Evolutionary conservation across 495 filamentous ascomycete species (phyloP), one percentile per base, ranked within the genome.

Genomic region (Aspergillus biplanus): DNA sequence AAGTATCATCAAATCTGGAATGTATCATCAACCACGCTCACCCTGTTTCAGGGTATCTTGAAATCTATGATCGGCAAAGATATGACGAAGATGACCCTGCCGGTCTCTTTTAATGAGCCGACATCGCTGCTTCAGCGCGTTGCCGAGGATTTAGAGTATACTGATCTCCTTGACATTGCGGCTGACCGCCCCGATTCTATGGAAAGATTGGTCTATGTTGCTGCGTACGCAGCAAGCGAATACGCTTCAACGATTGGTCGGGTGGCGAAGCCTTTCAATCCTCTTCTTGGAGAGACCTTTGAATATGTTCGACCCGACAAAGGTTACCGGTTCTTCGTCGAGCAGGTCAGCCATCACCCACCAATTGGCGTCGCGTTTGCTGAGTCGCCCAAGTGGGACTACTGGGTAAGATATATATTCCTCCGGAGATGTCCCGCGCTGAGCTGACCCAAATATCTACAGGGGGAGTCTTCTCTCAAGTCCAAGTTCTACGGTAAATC

Each of bases 1-100:
- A 86, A 73, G 89, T 78, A 35, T 5, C 6, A 35, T 1, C 35
- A 49, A 11, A n/a, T 7, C 27, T 52, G 11, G 3, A 49, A 8
- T 42, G 9, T 42, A 54, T 13, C 56, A 58, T 48, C 31, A 64
- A 18, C 61, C 32, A 54, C 11, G 77, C 78, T 62, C 81, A 62
- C 34, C 44, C 16, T 54, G 11, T n/a, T 57, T 37, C 63, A 98
- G 94, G 89, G 90, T 61, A 97, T 99, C 64, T 77, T 99, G 53
- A 98, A 98, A 81, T 99, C 95, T 46, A 99, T 99, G 95, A 97
- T 99, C 69, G 95, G 95, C 59, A 99, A 98, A 73, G 95, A 99
- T 72, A 98, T 99, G 95, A 99, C 95, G 18, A 97, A 93, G 79
- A 98, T 99, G 95, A 99, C 95, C 3, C 82, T 99, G 5, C 95